Evolutionary conservation across 768 basidiomycete genomes (phyloP).

Genomic region (Nevesoporus exiguus): DNA sequence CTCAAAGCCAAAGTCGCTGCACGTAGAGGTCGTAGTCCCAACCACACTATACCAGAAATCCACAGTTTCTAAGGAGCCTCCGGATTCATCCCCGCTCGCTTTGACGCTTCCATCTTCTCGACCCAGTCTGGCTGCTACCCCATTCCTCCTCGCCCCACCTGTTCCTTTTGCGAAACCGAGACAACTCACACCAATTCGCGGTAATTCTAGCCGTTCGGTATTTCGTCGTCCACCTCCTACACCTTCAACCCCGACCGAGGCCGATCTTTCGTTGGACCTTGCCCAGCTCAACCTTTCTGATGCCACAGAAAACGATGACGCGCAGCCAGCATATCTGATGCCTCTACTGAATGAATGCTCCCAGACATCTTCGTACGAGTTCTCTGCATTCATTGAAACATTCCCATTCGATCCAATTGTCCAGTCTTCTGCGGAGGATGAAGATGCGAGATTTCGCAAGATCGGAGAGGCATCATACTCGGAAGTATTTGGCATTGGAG

Average conservation of each 20-base stretch:
- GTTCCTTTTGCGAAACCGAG: conserved; percentile 42
- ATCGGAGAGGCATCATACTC: conserved; percentile 97
- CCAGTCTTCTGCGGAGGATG: conserved; percentile 30
- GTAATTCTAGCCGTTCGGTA: conserved; percentile 33
- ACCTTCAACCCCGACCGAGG: conserved; percentile 53
- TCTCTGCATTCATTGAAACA: conserved; percentile 77
- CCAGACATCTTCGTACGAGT: conserved; percentile 68
- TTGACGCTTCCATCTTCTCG: conserved; percentile 3
- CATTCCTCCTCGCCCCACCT: conserved; percentile 5
- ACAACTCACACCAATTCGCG: conserved; percentile 66
- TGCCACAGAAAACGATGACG: conserved; percentile 45
- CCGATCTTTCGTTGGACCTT: conserved; percentile 39
- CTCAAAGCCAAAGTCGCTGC: conserved; percentile 17
- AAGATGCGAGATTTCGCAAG: conserved; percentile 58
- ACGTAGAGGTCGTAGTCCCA: conserved; percentile 45
- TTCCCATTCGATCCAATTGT: conserved; percentile 75
- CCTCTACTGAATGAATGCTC: conserved; percentile 70
- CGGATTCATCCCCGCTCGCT: conserved; percentile 1
- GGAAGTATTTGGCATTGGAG: conserved; percentile 89
- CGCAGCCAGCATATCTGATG: conserved; percentile 50
- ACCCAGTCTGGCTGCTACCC: background rate
- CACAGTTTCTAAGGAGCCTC: conserved; percentile 15
- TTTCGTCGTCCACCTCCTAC: conserved; percentile 46
- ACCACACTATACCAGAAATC: conserved; percentile 23
- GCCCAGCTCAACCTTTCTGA: conserved; percentile 45